phyloP scores from a whole-genome alignment of 31 red algal species.

The Bonnemaisonia californica region DNA sequence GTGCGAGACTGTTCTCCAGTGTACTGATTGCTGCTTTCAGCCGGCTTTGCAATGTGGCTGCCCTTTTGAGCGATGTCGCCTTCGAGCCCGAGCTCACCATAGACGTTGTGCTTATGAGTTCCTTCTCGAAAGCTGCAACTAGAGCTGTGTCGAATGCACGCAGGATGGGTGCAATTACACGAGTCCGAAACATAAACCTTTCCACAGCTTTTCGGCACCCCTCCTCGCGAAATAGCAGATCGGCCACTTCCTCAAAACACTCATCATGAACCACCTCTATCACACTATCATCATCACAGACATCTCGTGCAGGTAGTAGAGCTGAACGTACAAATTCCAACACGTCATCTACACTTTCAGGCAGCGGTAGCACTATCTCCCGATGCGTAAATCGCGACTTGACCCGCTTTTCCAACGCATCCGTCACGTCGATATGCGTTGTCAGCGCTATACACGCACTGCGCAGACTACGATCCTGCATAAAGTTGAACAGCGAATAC shows the following conservation, averaged over 20 bases:
- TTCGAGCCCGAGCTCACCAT: background rate
- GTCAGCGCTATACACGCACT: slow-evolving; percentile 54
- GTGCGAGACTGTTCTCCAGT: background rate
- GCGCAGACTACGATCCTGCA: slow-evolving; percentile 45
- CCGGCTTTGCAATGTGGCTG: background rate
- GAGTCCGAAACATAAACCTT: background rate
- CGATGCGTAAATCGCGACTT: slow-evolving; percentile 48
- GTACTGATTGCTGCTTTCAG: background rate
- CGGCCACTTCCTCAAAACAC: background rate
- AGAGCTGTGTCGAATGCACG: slow-evolving; percentile 8
- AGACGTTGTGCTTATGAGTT: too few relatives aligned
- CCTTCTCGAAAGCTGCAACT: background rate
- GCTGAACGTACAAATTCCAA: slow-evolving; percentile 33
- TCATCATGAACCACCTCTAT: background rate
- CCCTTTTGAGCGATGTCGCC: background rate
- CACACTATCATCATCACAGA: background rate
- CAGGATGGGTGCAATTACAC: slow-evolving; percentile 10
- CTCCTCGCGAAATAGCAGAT: background rate
- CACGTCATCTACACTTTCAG: background rate
- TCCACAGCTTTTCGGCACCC: background rate
- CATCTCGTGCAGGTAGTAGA: background rate
- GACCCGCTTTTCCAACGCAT: slow-evolving; percentile 59
- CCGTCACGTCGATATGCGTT: slow-evolving; percentile 44
- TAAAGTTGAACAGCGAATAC: slow-evolving; percentile 45
- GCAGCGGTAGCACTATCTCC: slow-evolving; percentile 41